Evolutionary conservation across 2,329 filamentous ascomycete genomes (phyloP).

Genomic region (Drechslera avenae): DNA sequence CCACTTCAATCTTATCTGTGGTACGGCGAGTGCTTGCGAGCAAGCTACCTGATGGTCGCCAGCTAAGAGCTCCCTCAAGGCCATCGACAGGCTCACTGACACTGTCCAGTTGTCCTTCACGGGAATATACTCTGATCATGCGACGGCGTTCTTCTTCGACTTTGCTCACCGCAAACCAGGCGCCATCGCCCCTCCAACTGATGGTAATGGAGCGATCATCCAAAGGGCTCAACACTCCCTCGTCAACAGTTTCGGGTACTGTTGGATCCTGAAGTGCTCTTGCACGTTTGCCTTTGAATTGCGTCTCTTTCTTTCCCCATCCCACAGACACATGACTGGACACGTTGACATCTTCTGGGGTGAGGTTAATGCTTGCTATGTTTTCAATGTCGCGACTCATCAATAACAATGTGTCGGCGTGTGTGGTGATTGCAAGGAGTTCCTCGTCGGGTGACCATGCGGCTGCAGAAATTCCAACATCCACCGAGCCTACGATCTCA

Average conservation of each 20-base stretch:
- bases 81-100: slow-evolving; percentile 94
- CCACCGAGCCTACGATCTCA: slow-evolving; percentile 93
- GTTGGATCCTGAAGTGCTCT: slow-evolving; percentile 89
- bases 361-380: slow-evolving; percentile 75
- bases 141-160: slow-evolving; percentile 72
- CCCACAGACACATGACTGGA: slow-evolving; percentile 95
- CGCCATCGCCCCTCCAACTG: slow-evolving; percentile 93
- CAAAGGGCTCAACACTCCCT: slow-evolving; percentile 73
- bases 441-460: slow-evolving; percentile 97
- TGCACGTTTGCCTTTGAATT: slow-evolving; percentile 91
- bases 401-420: slow-evolving; percentile 77
- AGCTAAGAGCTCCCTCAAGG: slow-evolving; percentile 84
- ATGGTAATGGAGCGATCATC: slow-evolving; percentile 76
- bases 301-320: slow-evolving; percentile 98
- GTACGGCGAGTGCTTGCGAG: slow-evolving; percentile 82
- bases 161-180: slow-evolving; percentile 84
- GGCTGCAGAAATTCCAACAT: slow-evolving; percentile 86
- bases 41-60: slow-evolving; percentile 88
- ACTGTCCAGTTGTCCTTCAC: slow-evolving; percentile 88
- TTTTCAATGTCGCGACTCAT: slow-evolving; percentile 93
- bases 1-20: slow-evolving; percentile 73
- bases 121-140: slow-evolving; percentile 85
- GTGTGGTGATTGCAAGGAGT: slow-evolving; percentile 80
- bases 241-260: slow-evolving; percentile 88
- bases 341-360: slow-evolving; percentile 76